Evolutionary conservation across 2,329 filamentous ascomycete genomes (phyloP).

Genomic region (Diaporthe caulivora): DNA sequence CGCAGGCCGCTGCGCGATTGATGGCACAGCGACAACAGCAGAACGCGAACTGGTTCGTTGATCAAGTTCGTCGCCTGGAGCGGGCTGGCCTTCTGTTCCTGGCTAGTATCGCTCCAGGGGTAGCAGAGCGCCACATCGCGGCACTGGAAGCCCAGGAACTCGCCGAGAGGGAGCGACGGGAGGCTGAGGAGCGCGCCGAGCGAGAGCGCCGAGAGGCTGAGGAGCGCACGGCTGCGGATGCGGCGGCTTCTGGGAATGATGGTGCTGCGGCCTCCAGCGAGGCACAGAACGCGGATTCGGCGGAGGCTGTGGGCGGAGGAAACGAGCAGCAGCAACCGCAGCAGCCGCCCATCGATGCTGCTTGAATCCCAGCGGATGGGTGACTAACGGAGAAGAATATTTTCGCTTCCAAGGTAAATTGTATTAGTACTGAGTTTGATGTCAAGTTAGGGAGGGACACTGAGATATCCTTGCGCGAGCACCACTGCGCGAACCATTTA

Average conservation of each 20-base stretch:
- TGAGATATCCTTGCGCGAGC: slow-evolving; percentile 37
- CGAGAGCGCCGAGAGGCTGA: slow-evolving; percentile 50
- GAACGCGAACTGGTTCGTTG: slow-evolving; percentile 63
- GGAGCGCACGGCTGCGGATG: slow-evolving; percentile 44
- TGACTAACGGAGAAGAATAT: too few species aligned
- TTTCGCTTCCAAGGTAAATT: background rate
- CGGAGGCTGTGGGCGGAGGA: background rate
- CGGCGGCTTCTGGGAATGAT: slow-evolving; percentile 42
- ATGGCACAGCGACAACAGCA: slow-evolving; percentile 59
- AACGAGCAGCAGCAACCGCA: slow-evolving; percentile 36
- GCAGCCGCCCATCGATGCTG: slow-evolving; percentile 28
- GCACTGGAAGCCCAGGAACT: slow-evolving; percentile 66
- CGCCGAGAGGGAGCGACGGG: slow-evolving; percentile 57
- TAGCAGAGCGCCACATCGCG: slow-evolving; percentile 75
- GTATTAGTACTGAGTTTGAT: slow-evolving; percentile 25
- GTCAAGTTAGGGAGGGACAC: background rate
- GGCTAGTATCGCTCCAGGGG: slow-evolving; percentile 74
- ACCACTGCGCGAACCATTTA: slow-evolving; percentile 22
- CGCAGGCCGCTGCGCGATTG: slow-evolving; percentile 66
- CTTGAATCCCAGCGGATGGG: background rate
- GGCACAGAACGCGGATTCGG: slow-evolving; percentile 2
- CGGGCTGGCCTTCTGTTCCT: slow-evolving; percentile 73
- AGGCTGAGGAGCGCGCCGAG: slow-evolving; percentile 56
- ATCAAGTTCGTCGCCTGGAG: slow-evolving; percentile 67
- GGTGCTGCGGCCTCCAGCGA: slow-evolving; percentile 1